Base-by-base conservation (phyloP, 2,329 filamentous ascomycete genomes). In the Leptographium wingfieldii region DNA sequence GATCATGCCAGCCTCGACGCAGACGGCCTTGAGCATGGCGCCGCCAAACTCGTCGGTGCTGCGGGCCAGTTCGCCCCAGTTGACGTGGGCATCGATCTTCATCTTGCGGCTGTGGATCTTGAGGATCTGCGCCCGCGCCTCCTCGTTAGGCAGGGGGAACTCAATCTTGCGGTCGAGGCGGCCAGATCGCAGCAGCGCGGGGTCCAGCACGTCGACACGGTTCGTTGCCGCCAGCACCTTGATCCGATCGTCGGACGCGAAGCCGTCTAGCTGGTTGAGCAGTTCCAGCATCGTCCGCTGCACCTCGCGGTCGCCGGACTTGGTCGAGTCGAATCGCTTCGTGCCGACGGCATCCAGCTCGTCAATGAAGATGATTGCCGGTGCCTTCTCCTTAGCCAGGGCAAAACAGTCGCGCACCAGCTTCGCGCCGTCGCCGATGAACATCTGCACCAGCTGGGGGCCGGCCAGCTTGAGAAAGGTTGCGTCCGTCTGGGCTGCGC, bases 1-100 rank as follows among this genome's bases (percentile, higher is more conserved):
- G 76, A 99, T 99, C 94, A 99, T 99, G 71, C 94, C 94, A 57
- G 94, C 94, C 77, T 99, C 94, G 31, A 99, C 94, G 73, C 94
- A 99, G 27, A 99, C 94, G 52, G 94, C 94, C 81, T 99, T 99
- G 67, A 99, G 77, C 84, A 95, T 92, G 62, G 94, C 94, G 71
- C 94, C 94, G 62, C 94, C 94, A 72, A 99, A 99, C 76, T 99
- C 94, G 72, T 99, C 94, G 22, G 94, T 99, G 76, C 91, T 96
- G 69, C 94, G 85, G 9, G 94, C 94, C 76, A 99, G 73, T 73
- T 99, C 94, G 62, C 86, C 82, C 83, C 94, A 99, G 80, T 99
- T 99, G 70, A 99, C 88, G 59, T 81, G 86, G 59, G 90, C 85
- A 69, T 96, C 91, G 16, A 96, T 90, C 64, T 88, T 94, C 94